Base-by-base conservation (phyloP, 2,329 filamentous ascomycete genomes). In the Coniochaeta sp. region DNA sequence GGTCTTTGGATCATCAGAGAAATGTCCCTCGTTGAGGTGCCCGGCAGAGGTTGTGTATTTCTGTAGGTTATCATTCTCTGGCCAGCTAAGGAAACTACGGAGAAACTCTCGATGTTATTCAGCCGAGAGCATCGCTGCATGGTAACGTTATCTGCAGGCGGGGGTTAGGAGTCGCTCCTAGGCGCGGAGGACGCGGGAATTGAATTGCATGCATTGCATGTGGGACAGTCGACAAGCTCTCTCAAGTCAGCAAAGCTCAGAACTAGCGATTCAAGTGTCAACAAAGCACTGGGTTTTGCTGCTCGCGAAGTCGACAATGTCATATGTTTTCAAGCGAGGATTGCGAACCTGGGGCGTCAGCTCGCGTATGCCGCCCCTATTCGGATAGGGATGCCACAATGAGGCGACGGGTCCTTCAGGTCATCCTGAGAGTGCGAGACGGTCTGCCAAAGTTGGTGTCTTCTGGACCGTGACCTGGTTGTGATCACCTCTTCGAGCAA, bases 71-170 rank as follows among this genome's bases (percentile, higher is more conserved):
- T 42, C 38, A 42, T 24, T 26, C 38, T 24, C n/a, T n/a, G n/a
- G n/a, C n/a, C n/a, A n/a, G n/a, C n/a, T n/a, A 7, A 26, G 38
- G 18, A 12, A 10, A 42, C 38, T 42, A 42, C 38, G 38, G 38
- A 42, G 38, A 42, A 24, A 42, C 38, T 42, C 5, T n/a, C 12
- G 22, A 24, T 16, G 38, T 42, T 14, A 42, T 42, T 42, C 38
- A 42, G 38, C 38, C 38, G 38, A 42, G 38, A 42, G 38, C 38
- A 42, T 42, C 38, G 38, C 20, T 42, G 38, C 38, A 42, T 24
- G 38, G 38, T 42, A 42, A 42, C 38, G 38, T 42, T 42, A 42
- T 24, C 18, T 40, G 16, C 16, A 40, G 35, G 35, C 12, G 35
- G 35, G 18, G 35, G 20, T 9, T 10, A 40, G 16, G 12, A 6